Conservation (phyloP, 2,329 filamentous ascomycete species). For the Bretziella fagacearum region DNA sequence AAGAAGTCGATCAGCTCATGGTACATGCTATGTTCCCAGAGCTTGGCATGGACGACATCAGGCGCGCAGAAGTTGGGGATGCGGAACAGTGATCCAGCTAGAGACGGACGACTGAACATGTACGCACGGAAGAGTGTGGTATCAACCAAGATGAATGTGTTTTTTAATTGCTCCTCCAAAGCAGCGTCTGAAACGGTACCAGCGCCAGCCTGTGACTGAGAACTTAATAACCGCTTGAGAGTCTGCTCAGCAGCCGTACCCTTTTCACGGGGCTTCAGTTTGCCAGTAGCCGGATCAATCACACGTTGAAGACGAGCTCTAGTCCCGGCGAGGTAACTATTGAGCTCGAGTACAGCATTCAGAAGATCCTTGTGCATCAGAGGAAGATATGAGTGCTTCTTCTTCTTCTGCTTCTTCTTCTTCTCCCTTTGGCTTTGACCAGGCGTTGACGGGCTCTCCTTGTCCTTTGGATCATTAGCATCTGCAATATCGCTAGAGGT, state of each 20-base stretch:
- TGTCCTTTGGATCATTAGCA: conserved; percentile 38
- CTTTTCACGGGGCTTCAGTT: conserved; percentile 34
- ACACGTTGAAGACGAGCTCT: conserved; percentile 47
- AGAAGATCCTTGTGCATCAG: conserved; percentile 70
- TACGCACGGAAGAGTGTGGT: conserved; percentile 88
- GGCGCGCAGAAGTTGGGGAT: conserved; percentile 96
- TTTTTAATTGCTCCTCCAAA: conserved; percentile 53
- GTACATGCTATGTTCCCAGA: conserved; percentile 76
- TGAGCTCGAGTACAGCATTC: conserved; percentile 64
- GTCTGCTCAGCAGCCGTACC: conserved; percentile 29
- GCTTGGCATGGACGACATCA: conserved; percentile 79
- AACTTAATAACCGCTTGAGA: conserved; percentile 36
- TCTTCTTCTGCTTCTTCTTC: conserved; percentile 22
- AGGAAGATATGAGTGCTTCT: conserved; percentile 30
- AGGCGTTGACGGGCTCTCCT: background rate
- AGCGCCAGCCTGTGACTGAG: background rate
- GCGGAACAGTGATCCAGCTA: conserved; percentile 81
- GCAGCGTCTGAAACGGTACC: conserved; percentile 35
- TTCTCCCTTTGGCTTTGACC: conserved; percentile 21
- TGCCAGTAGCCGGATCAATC: conserved; percentile 45
- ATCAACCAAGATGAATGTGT: conserved; percentile 72
- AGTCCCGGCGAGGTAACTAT: conserved; percentile 76
- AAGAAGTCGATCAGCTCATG: conserved; percentile 95
- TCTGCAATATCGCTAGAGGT: conserved; percentile 32
- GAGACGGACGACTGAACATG: conserved; percentile 75